A percentile compares a stretch with the other conserved stretches of the same genome.
Evolutionary conservation across 2,329 filamentous ascomycete genomes (phyloP).

Genomic region (Ceratocystis destructans): DNA sequence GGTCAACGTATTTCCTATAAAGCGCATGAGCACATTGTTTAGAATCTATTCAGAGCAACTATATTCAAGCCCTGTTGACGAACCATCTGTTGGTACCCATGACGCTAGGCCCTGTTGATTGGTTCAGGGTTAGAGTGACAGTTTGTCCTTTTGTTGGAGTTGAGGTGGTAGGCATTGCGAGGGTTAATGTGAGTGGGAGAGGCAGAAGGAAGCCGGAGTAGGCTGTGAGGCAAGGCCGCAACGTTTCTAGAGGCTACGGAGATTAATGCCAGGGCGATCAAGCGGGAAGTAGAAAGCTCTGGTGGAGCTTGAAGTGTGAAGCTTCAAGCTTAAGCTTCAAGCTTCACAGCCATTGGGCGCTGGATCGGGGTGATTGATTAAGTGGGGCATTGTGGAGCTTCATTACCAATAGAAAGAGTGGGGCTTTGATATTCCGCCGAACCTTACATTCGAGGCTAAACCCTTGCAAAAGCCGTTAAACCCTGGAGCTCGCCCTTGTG

Average conservation of each 20-base stretch:
- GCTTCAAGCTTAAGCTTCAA: background rate
- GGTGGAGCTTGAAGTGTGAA: background rate
- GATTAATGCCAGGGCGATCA: background rate
- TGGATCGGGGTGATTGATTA: background rate
- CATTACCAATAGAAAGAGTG: background rate
- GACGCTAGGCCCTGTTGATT: background rate
- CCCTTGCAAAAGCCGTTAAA: background rate
- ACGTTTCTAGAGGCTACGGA: background rate
- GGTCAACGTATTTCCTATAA: constrained; percentile 71
- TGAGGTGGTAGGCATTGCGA: background rate
- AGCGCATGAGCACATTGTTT: constrained; percentile 8
- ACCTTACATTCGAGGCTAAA: background rate
- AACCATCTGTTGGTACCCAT: constrained; percentile 10
- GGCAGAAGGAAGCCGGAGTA: background rate
- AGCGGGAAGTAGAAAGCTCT: background rate
- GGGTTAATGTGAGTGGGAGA: background rate
- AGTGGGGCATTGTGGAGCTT: background rate
- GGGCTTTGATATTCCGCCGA: background rate
- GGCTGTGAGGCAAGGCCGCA: background rate
- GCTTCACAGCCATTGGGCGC: background rate
- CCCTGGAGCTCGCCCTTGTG: background rate
- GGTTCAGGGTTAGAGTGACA: constrained; percentile 17
- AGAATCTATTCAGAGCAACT: background rate
- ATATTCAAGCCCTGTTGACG: background rate
- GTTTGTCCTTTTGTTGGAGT: constrained; percentile 7